Conservation (phyloP, 352 stramenopile species). For the Pythium brachiatum region DNA sequence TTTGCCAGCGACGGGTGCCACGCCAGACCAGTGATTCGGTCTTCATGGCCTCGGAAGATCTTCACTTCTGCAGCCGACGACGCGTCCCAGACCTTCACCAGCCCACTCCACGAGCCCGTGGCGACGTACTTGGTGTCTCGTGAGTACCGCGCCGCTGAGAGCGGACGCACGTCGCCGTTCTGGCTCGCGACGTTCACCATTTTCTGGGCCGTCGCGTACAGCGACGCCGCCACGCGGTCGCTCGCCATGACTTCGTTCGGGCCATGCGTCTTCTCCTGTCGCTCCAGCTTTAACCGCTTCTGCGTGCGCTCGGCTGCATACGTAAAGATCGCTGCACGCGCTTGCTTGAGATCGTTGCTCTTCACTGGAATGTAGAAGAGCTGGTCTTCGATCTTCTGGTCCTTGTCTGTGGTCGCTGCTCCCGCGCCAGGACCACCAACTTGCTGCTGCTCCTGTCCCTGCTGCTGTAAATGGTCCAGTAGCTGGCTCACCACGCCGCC, state of each 20-base stretch:
- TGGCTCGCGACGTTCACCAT: constrained; percentile 92
- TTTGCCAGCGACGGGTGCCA: constrained; percentile 57
- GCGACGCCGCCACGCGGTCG: constrained; percentile 63
- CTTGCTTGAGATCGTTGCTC: constrained; percentile 80
- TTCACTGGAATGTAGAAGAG: constrained; percentile 85
- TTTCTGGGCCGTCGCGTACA: constrained; percentile 74
- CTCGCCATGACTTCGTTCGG: constrained; percentile 44
- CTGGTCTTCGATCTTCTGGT: constrained; percentile 51
- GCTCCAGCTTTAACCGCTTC: constrained; percentile 58
- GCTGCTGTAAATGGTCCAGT: constrained; percentile 30
- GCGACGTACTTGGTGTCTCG: constrained; percentile 61
- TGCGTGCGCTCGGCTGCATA: constrained; percentile 71
- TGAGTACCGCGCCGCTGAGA: constrained; percentile 76
- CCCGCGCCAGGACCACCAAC: constrained; percentile 61
- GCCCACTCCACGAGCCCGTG: constrained; percentile 92
- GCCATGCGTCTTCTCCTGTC: constrained; percentile 34
- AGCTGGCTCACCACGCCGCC: constrained; percentile 61
- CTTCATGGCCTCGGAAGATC: constrained; percentile 84
- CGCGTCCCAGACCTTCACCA: constrained; percentile 94
- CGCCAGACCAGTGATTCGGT: constrained; percentile 84
- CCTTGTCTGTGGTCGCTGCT: constrained; percentile 21
- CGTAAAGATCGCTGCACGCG: constrained; percentile 72
- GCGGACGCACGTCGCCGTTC: constrained; percentile 91
- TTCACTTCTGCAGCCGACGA: constrained; percentile 58
- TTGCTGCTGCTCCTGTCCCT: constrained; percentile 29